A percentile compares a stretch with the other conserved stretches of the same genome.
phyloP scores from a whole-genome alignment of 441 rosid genomes.

The Arabidopsis hybrid region DNA sequence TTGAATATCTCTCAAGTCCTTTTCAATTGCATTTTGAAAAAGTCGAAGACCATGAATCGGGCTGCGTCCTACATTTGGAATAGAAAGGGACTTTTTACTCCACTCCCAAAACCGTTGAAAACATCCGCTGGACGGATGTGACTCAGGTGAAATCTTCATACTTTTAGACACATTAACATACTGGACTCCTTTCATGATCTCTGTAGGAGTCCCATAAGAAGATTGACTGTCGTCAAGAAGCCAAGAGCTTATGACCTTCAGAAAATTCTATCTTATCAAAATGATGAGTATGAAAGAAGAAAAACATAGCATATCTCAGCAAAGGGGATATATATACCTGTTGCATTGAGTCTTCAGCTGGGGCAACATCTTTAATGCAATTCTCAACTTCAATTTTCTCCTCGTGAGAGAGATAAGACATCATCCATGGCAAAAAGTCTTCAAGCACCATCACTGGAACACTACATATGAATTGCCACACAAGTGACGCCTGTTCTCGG shows the following conservation, averaged over 20 bases:
- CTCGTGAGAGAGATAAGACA: slow-evolving; percentile 78
- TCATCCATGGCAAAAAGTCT: slow-evolving; percentile 98
- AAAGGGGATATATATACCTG: slow-evolving; percentile 58
- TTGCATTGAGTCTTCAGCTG: slow-evolving; percentile 79
- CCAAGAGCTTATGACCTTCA: slow-evolving; percentile 75
- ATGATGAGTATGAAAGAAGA: slow-evolving; percentile 13
- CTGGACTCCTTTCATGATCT: slow-evolving; percentile 37
- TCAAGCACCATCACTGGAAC: slow-evolving; percentile 93
- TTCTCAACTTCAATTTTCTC: slow-evolving; percentile 76
- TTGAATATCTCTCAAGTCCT: slow-evolving; percentile 66
- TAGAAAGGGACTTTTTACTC: slow-evolving; percentile 37
- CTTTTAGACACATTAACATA: slow-evolving; percentile 38
- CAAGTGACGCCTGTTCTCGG: slow-evolving; percentile 90
- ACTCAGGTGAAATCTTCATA: slow-evolving; percentile 42
- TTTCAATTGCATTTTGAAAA: slow-evolving; percentile 67
- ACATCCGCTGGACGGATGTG: slow-evolving; percentile 38
- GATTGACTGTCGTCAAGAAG: slow-evolving; percentile 48
- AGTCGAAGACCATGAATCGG: slow-evolving; percentile 55
- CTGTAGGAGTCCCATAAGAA: slow-evolving; percentile 33
- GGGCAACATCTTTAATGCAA: slow-evolving; percentile 82
- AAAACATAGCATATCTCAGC: slow-evolving; percentile 31
- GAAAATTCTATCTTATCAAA: slow-evolving; percentile 40
- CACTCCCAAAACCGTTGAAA: slow-evolving; percentile 45
- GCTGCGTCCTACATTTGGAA: slow-evolving; percentile 43
- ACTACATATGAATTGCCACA: slow-evolving; percentile 98